Percentiles rank a stretch among this genome's conserved stretches.
Evolutionary conservation across 306 rosid genomes (phyloP).

Genomic region (Oemleria cerasiformis): DNA sequence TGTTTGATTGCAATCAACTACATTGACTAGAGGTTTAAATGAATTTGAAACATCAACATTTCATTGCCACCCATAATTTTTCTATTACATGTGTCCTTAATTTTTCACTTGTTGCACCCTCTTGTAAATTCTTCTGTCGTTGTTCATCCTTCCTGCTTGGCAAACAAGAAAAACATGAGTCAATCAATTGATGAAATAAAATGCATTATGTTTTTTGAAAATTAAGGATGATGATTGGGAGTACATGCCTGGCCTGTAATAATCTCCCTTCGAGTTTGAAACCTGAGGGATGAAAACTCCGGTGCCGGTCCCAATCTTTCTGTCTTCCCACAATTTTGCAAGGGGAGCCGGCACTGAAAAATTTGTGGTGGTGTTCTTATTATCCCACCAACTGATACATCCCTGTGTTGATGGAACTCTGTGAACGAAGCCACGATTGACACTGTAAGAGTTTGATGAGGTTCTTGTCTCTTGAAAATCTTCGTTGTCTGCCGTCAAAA

Average conservation of each 20-base stretch:
- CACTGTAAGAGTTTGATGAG: neutral
- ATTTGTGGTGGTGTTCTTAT: conserved; percentile 10
- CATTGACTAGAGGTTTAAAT: neutral
- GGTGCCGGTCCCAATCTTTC: conserved; percentile 47
- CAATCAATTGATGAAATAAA: neutral
- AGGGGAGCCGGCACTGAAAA: conserved; percentile 37
- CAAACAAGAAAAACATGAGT: neutral
- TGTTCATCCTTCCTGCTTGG: conserved; percentile 38
- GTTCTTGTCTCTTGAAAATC: conserved; percentile 31
- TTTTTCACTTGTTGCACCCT: conserved; percentile 30
- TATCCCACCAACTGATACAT: conserved; percentile 33
- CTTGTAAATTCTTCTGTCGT: conserved; percentile 30
- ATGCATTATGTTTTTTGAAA: neutral
- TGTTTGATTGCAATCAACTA: neutral
- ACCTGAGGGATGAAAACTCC: conserved; percentile 75
- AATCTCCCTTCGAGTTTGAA: conserved; percentile 28
- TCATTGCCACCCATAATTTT: neutral
- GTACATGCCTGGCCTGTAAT: conserved; percentile 35
- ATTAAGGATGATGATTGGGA: neutral
- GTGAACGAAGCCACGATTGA: conserved; percentile 3
- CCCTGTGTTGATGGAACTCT: conserved; percentile 10
- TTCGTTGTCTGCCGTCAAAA: conserved; percentile 48
- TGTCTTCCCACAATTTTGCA: conserved; percentile 43
- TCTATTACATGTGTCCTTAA: no score
- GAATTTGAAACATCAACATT: no score